Percentiles rank a stretch among this genome's conserved stretches.
phyloP scores from a whole-genome alignment of 306 rosid genomes.

The Pachyrhizus erosus region DNA sequence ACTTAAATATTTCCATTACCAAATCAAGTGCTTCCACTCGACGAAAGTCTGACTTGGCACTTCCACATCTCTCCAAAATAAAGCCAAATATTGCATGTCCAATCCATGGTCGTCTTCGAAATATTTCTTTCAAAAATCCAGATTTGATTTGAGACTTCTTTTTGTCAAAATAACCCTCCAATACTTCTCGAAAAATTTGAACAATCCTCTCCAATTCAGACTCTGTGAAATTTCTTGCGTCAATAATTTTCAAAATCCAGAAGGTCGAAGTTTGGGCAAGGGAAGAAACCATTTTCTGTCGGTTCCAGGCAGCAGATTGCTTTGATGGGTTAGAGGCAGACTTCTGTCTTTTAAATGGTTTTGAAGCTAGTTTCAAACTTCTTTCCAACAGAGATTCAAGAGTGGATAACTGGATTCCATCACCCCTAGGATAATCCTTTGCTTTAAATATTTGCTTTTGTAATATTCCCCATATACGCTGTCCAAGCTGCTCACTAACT shows the following conservation, averaged over 20 bases:
- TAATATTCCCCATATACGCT: constrained; percentile 92
- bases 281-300: constrained; percentile 73
- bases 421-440: constrained; percentile 84
- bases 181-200: constrained; percentile 61
- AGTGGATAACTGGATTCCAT: constrained; percentile 64
- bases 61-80: constrained; percentile 72
- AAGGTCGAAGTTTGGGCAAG: constrained; percentile 83
- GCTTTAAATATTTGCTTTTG: constrained; percentile 81
- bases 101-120: constrained; percentile 80
- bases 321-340: constrained; percentile 61
- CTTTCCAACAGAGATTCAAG: constrained; percentile 81
- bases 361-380: constrained; percentile 84
- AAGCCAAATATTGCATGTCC: constrained; percentile 71
- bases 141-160: constrained; percentile 84
- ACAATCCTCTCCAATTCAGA: constrained; percentile 63
- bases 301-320: constrained; percentile 67
- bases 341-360: constrained; percentile 75
- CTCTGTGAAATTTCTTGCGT: constrained; percentile 64
- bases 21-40: constrained; percentile 83
- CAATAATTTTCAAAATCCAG: constrained; percentile 84
- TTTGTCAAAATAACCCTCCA: constrained; percentile 65
- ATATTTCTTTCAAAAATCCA: constrained; percentile 78
- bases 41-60: constrained; percentile 76
- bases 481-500: constrained; percentile 91
- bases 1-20: constrained; percentile 67